phyloP scores from a whole-genome alignment of 176 grass and related monocot species.

The Triticum monococcum region DNA sequence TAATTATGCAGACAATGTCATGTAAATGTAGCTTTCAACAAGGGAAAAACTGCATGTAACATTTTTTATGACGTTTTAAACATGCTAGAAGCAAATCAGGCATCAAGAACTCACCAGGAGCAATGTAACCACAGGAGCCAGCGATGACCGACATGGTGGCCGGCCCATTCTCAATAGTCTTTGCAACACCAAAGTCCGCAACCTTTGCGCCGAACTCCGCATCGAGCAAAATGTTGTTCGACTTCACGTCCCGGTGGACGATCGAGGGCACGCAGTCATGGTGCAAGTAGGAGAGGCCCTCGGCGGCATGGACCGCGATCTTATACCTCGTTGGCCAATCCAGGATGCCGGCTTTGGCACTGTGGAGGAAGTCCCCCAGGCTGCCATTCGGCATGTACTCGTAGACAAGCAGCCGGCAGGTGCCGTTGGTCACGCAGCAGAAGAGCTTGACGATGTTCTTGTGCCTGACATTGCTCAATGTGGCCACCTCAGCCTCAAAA shows the following conservation, averaged over 20 bases:
- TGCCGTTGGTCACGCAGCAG: slow-evolving; percentile 46
- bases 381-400: slow-evolving; percentile 99
- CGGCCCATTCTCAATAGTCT: slow-evolving; percentile 37
- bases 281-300: slow-evolving; percentile 84
- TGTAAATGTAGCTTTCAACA: background rate
- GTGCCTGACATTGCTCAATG: slow-evolving; percentile 67
- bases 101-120: slow-evolving; percentile 61
- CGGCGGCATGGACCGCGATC: slow-evolving; percentile 63
- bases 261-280: slow-evolving; percentile 76
- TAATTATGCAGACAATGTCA: background rate
- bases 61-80: background rate
- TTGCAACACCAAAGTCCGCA: slow-evolving; percentile 85
- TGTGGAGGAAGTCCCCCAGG: slow-evolving; percentile 70
- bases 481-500: slow-evolving; percentile 61
- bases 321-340: slow-evolving; percentile 65
- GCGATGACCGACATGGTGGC: slow-evolving; percentile 71
- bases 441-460: slow-evolving; percentile 87
- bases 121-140: slow-evolving; percentile 87
- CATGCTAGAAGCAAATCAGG: background rate
- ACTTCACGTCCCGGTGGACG: slow-evolving; percentile 88
- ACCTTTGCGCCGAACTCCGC: slow-evolving; percentile 60
- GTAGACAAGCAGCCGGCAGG: slow-evolving; percentile 63
- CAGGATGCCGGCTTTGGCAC: slow-evolving; percentile 42
- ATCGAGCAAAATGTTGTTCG: slow-evolving; percentile 91
- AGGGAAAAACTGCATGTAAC: background rate